Conservation (phyloP, 2,329 filamentous ascomycete species). For the Penicillium sp. region DNA sequence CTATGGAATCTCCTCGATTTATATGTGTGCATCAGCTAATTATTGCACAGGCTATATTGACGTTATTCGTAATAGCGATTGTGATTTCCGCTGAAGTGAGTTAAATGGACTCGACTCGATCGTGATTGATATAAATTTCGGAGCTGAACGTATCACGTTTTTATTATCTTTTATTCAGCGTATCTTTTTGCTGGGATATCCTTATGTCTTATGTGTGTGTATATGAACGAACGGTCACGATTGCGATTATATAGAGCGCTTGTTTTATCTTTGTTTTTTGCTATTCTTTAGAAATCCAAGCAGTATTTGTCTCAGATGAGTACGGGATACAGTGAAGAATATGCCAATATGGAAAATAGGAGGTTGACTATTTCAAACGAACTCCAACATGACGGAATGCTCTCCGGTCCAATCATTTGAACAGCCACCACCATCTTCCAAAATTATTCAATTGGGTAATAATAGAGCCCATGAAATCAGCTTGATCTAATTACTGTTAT, state of each 20-base stretch:
- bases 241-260: background rate
- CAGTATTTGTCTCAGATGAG: too few species aligned
- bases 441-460: too few species aligned
- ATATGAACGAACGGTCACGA: background rate
- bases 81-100: conserved; percentile 7
- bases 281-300: too few species aligned
- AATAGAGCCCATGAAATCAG: too few species aligned
- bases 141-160: background rate
- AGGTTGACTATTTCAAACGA: too few species aligned
- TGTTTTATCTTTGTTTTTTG: background rate
- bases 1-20: background rate
- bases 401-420: too few species aligned
- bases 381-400: too few species aligned
- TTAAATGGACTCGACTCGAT: background rate
- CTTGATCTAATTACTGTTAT: too few species aligned
- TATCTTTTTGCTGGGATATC: background rate
- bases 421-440: too few species aligned
- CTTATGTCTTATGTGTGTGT: background rate
- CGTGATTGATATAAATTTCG: background rate
- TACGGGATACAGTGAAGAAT: too few species aligned
- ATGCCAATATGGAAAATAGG: too few species aligned
- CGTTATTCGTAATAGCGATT: conserved; percentile 7
- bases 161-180: background rate
- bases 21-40: background rate
- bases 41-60: conserved; percentile 5